These are phyloP conservation scores for Ogataea pilisensis DNA, from an alignment of 805 yeast genomes.

Conservation along the genomic window DNA sequence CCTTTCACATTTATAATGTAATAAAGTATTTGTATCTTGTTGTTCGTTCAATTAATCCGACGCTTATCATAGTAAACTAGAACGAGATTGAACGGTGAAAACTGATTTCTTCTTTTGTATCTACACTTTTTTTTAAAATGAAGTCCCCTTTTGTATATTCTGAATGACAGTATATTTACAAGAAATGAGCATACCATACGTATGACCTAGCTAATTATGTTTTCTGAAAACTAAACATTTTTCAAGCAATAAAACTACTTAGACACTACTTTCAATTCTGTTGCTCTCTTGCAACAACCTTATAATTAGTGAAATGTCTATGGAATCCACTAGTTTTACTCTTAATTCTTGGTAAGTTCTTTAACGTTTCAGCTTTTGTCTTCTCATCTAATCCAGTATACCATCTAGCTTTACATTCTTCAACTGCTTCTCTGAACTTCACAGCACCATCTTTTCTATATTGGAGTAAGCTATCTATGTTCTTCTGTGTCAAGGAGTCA, in stretches of 20 bases:
- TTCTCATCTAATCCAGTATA: conserved; percentile 28
- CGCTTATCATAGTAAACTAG: too few relatives aligned
- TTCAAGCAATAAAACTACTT: background rate
- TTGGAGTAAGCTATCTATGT: conserved; percentile 48
- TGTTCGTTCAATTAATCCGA: too few relatives aligned
- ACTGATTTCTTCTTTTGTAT: too few relatives aligned
- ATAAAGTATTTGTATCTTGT: too few relatives aligned
- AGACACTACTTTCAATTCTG: too few relatives aligned
- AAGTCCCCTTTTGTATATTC: too few relatives aligned
- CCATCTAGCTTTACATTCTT: conserved; percentile 44
- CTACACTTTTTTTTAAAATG: too few relatives aligned
- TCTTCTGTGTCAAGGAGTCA: conserved; percentile 50
- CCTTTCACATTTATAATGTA: too few relatives aligned
- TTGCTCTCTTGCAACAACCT: conserved; percentile 29
- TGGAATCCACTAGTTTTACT: conserved; percentile 27
- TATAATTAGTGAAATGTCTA: conserved; percentile 25
- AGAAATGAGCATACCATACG: background rate
- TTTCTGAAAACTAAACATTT: too few relatives aligned
- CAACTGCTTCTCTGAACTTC: conserved; percentile 60
- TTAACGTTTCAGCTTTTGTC: conserved; percentile 5
- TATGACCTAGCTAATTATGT: too few relatives aligned
- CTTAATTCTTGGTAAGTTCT: conserved; percentile 30
- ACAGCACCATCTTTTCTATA: conserved; percentile 47
- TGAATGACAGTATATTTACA: background rate
- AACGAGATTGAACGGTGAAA: too few relatives aligned